Base-by-base conservation (phyloP, 148 eudicot species). In the Rhododendron ovatum region DNA sequence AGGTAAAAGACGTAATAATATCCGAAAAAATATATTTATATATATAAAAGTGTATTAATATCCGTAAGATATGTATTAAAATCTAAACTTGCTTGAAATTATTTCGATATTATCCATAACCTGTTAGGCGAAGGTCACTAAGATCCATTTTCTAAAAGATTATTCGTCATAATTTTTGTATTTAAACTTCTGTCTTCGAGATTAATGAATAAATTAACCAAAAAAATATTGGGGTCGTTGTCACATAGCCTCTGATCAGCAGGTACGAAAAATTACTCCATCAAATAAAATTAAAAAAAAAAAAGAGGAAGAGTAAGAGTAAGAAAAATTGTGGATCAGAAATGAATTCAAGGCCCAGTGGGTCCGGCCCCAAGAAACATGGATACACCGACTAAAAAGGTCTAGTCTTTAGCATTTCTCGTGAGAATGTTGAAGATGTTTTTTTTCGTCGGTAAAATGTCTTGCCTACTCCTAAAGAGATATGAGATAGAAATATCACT, bases 401-500 rank as follows among this genome's bases (percentile, higher is more conserved):
- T 51, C 61, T 17, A 17, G 22, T 55, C 63, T 57, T 57, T 1
- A 7, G 24, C 7, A 57, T 18, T 5, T 57, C 63, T 18, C 24
- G 18, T 1, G 63, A 57, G 24, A 57, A 57, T 1, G 22, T 57
- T 57, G 63, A 57, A 57, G 57, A 53, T 13, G 15, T 53, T 13
- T 50, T 13, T 53, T 53, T 50, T 13, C 14, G 3, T 3, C 1
- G 0, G 57, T 0, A 15, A 53, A 50, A 50, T 50, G 53, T 50
- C 3, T 50, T 12, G 15, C 1, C 45, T 41, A 41, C 7, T 41
- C 0, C 8, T 41, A 5, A 41, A 41, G 1, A 41, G 1, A 9
- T 47, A 1, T 47, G 0, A 2, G 0, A 3, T 7, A 47, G 12
- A 12, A 0, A 12, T 47, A 47, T 0, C 0, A 47, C 0, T 9